Base-by-base conservation (phyloP, 176 grass and related monocot genomes). In the Triticum monococcum region DNA sequence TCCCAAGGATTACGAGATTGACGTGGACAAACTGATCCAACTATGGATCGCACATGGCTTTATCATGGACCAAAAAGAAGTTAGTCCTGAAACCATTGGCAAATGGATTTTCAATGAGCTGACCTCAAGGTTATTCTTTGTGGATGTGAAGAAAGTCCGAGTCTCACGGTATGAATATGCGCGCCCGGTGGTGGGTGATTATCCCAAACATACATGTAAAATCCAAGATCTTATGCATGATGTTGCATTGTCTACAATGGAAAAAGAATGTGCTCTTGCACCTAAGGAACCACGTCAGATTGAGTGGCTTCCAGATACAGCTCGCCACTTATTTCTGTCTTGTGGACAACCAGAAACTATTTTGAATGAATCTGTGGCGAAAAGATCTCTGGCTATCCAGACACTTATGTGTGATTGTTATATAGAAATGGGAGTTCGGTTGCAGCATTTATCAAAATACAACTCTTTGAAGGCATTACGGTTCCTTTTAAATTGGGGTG, bases 361-460 rank as follows among this genome's bases (percentile, higher is more conserved):
- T 67, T 38, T 83, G 30, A 71, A 24, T n/a, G 9, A 10, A 63
- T 61, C 24, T 23, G 1, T 43, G 24, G 33, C 0, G 0, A n/a
- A 70, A 79, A 71, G 1, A 11, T 33, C 23, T 36, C 14, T 2
- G 7, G 61, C 41, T 3, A 25, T 86, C 11, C 64, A 79, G 18
- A 86, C 75, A 71, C 18, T 86, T 3, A 8, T 86, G 3, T 2
- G 18, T 71, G 65, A 2, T 52, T 0, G 2, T 1, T 0, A 4
- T 8, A 0, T 46, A 46, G 43, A 46, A 46, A 46, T 3, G 12
- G 0, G 0, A 20, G 0, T 1, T 26, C 1, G 2, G 5, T 3
- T 79, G 23, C 16, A 32, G 0, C 18, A 79, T 62, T 32, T 23
- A 33, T 33, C 50, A 32, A 62, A 72, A 46, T 30, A 32, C 12